Evolutionary conservation across 2,329 filamentous ascomycete species (phyloP).

Genomic region (Apiospora pterosperma): DNA sequence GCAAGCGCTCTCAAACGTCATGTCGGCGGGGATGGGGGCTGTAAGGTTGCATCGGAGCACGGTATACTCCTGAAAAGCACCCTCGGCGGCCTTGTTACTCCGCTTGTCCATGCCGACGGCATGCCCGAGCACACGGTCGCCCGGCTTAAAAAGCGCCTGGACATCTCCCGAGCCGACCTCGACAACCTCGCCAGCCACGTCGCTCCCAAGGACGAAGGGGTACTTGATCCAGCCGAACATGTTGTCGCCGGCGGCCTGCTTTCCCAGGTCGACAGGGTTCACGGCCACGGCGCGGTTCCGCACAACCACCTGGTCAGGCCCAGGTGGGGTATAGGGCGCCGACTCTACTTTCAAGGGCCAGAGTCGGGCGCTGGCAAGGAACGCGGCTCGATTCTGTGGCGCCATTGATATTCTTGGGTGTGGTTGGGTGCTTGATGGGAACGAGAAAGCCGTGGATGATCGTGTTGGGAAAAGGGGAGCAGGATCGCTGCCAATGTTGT

Average conservation of each 20-base stretch:
- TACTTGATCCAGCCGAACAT: constrained; percentile 20
- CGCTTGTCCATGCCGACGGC: constrained; percentile 8
- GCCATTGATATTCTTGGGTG: too few relatives aligned
- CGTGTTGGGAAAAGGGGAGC: too few relatives aligned
- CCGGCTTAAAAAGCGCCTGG: constrained; percentile 21
- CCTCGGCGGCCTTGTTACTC: constrained; percentile 15
- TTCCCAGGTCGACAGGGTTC: constrained; percentile 28
- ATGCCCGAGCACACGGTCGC: constrained; percentile 28
- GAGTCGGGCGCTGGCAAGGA: not conserved
- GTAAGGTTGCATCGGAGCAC: constrained; percentile 6
- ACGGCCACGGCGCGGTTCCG: constrained; percentile 25
- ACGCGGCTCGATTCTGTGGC: constrained; percentile 2
- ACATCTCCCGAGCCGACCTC: constrained; percentile 20
- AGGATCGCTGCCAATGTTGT: too few relatives aligned
- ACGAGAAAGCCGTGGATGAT: too few relatives aligned
- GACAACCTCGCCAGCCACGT: constrained; percentile 27
- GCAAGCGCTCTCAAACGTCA: constrained; percentile 16
- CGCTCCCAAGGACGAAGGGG: constrained; percentile 27
- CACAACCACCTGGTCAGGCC: constrained; percentile 25
- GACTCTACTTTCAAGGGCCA: constrained; percentile 29
- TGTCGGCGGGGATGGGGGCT: constrained; percentile 14
- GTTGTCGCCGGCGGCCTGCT: constrained; percentile 19
- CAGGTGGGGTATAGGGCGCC: constrained; percentile 32
- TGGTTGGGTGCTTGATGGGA: too few relatives aligned
- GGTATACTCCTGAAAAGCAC: constrained; percentile 25